phyloP scores from a whole-genome alignment of 129 eudicot genomes.

The Arctium lappa region DNA sequence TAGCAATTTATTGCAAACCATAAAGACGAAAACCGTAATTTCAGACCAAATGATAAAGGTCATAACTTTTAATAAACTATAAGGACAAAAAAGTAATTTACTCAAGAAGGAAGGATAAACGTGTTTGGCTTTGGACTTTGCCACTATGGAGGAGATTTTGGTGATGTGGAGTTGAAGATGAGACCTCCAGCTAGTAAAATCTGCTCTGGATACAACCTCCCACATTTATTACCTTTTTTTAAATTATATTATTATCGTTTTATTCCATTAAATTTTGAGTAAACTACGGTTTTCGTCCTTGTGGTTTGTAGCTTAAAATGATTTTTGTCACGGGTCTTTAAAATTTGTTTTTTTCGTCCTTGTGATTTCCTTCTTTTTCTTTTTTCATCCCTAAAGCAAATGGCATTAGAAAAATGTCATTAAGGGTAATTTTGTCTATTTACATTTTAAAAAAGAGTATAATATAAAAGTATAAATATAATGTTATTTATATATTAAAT shows the following conservation, averaged over 20 bases:
- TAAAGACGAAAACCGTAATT: background rate
- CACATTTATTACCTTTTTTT: background rate
- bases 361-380: background rate
- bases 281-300: no score
- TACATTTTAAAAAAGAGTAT: no score
- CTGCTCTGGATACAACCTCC: conserved; percentile 26
- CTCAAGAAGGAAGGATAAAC: background rate
- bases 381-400: background rate
- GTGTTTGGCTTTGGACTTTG: background rate
- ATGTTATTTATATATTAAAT: no score
- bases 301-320: background rate
- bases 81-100: background rate
- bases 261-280: background rate
- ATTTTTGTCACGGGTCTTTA: background rate
- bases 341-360: no score
- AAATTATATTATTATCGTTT: no score
- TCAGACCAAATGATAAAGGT: background rate
- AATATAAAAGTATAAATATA: no score
- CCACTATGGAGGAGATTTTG: background rate
- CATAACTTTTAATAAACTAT: background rate
- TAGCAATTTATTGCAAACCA: background rate
- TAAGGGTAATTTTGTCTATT: background rate
- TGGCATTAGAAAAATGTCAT: background rate
- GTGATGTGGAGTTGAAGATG: conserved; percentile 15
- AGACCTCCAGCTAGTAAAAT: conserved; percentile 17